phyloP scores from a whole-genome alignment of 164 flowering plant species.

The grape (Vitis vinifera) region DNA sequence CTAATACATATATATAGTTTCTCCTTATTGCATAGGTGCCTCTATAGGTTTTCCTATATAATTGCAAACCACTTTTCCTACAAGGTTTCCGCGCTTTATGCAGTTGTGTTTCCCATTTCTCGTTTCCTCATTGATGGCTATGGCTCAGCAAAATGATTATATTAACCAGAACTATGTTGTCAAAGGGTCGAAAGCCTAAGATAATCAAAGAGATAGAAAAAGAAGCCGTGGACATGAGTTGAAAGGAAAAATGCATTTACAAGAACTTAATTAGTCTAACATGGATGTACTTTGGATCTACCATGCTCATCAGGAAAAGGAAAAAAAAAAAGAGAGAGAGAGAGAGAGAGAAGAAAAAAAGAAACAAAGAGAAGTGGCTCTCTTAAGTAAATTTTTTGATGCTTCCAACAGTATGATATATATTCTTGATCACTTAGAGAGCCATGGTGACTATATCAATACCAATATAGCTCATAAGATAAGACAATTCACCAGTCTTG shows the following conservation, averaged over 20 bases:
- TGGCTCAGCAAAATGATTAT: background rate
- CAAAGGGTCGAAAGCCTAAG: background rate
- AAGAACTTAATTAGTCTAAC: constrained; percentile 18
- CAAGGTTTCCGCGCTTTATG: constrained; percentile 20
- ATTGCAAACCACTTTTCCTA: background rate
- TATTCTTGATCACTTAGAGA: background rate
- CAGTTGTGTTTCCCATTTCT: constrained; percentile 22
- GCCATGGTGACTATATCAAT: background rate
- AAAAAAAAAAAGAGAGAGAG: background rate
- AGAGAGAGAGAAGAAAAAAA: background rate
- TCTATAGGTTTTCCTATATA: background rate
- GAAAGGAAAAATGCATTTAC: constrained; percentile 24
- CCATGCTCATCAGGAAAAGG: background rate
- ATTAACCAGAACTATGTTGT: no score
- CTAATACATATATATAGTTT: no score
- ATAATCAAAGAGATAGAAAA: background rate
- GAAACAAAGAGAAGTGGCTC: constrained; percentile 3
- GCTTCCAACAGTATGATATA: no score
- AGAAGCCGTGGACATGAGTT: constrained; percentile 10
- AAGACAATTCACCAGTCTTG: background rate
- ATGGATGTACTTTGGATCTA: constrained; percentile 15
- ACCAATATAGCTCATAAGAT: constrained; percentile 7
- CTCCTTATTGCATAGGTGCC: background rate
- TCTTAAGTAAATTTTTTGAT: background rate
- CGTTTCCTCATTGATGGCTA: background rate